Base-by-base conservation (phyloP, 495 filamentous ascomycete genomes). In the Delitschia confertaspora region DNA sequence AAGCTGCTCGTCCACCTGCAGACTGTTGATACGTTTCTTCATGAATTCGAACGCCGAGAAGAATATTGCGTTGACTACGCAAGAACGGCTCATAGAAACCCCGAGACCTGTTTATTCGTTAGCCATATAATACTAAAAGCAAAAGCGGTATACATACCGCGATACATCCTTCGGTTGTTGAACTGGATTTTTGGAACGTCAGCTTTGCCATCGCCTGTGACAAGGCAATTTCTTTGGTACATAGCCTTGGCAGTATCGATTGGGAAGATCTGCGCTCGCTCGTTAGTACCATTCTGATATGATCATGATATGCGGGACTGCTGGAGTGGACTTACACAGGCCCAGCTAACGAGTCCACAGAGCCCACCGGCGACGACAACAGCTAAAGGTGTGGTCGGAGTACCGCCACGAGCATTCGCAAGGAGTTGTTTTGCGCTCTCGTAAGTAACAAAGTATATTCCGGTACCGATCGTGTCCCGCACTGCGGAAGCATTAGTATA, bases 361-460 rank as follows among this genome's bases (percentile, higher is more conserved):
- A 88, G 61, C 5, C 80, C 84, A 45, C 84, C 84, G 17, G 84
- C 83, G 31, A 75, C 67, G 9, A 84, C 69, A 20, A 88, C 82
- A 10, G 83, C 80, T 33, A 82, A 57, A 5, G 83, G 82, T 38
- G 82, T 78, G 17, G 80, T 82, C 14, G 81, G 78, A 40, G 77
- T 75, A 43, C 73, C 75, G 34, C 80, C 81, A 24, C 77, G 73
- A 38, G 80, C 74, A 16, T 83, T 87, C 22, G 80, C 79, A 29
- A 88, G 74, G 30, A 91, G 57, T 61, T 94, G 84, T 63, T 95
- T 95, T 43, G 78, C 77, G 49, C 80, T 85, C 59, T 95, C 88
- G 59, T 95, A 95, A 48, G 87, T 83, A 43, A 80, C 78, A 57
- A 95, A 95, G 60, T 95, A 95, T 41, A 93, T 79, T 2, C 74